Base-by-base conservation (phyloP, 2,329 filamentous ascomycete genomes). In the Sporothrix euskadiensis region DNA sequence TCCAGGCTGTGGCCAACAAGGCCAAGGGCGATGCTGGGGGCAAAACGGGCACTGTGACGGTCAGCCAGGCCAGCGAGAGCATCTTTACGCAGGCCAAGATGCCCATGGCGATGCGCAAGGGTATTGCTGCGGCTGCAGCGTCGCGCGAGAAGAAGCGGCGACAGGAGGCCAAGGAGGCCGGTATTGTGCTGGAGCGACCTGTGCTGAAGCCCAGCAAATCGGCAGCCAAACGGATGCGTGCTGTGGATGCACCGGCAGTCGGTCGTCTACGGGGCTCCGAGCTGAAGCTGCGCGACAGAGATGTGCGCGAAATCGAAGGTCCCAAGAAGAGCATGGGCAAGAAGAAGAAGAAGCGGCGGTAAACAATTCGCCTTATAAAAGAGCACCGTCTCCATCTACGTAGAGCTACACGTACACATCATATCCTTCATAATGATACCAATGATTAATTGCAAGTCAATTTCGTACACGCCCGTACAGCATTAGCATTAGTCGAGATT, bases 71-170 rank as follows among this genome's bases (percentile, higher is more conserved):
- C 5, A 69, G 52, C 26, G 63, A 73, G 30, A 94, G 92, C 26
- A 87, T 97, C 65, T 90, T 91, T 77, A 86, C 86, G 73, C 94
- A 97, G 82, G 88, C 91, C 74, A 94, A 91, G 78, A 97, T 98
- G 94, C 95, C 96, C 22, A 92, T 97, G 87, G 84, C 89, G 57
- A 91, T 95, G 79, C 88, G 94, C 74, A 94, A 92, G 82, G 94
- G 95, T n/a, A 98, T 98, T 74, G 84, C 84, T 19, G 87, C 88
- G 1, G 93, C 94, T 71, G 88, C 88, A 30, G 84, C 81, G 1
- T 82, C 85, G 39, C 89, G 88, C 74, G 94, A 98, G 81, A 83
- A 87, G 14, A 92, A 88, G 83, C 84, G 95, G 70, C 85, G 95
- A 52, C 86, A 85, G 56, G 93, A 97, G 81, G 96, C 96, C 1